phyloP scores from a whole-genome alignment of 78 protist species.

The Tieghemostelium lacteum region DNA sequence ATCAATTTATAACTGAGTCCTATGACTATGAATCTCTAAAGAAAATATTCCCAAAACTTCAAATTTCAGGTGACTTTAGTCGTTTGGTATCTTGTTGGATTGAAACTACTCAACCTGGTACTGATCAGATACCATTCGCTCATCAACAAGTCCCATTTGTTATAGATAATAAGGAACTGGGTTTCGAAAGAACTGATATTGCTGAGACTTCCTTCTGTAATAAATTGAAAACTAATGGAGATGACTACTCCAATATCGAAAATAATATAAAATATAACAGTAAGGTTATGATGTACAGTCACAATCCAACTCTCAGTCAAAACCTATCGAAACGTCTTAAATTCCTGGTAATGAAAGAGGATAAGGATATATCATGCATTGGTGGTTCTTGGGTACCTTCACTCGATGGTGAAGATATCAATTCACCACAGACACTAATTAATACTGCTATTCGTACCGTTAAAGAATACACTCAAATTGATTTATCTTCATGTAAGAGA shows the following conservation, averaged over 20 bases:
- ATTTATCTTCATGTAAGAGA: slow-evolving; percentile 16
- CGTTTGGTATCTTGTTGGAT: slow-evolving; percentile 41
- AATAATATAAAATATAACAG: slow-evolving; percentile 38
- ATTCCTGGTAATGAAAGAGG: slow-evolving; percentile 57
- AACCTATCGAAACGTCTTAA: slow-evolving; percentile 12
- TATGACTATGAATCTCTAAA: slow-evolving; percentile 36
- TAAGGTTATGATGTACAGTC: slow-evolving; percentile 43
- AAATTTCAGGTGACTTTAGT: slow-evolving; percentile 49
- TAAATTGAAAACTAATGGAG: neutral
- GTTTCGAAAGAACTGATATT: neutral
- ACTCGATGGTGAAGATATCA: slow-evolving; percentile 47
- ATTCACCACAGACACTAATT: slow-evolving; percentile 57
- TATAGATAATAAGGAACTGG: slow-evolving; percentile 31
- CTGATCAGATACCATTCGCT: neutral
- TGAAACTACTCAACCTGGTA: neutral
- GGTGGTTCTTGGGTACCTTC: slow-evolving; percentile 54
- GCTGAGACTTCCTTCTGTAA: slow-evolving; percentile 9
- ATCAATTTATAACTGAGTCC: slow-evolving; percentile 8
- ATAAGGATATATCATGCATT: slow-evolving; percentile 46
- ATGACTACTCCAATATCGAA: neutral
- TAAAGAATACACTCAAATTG: slow-evolving; percentile 65
- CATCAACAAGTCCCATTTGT: slow-evolving; percentile 26
- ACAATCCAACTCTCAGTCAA: neutral
- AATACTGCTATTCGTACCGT: slow-evolving; percentile 61
- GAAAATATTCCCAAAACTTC: slow-evolving; percentile 19